Evolutionary conservation across 768 basidiomycete genomes (phyloP).

Genomic region (Krasilnikovozyma curviuscula): DNA sequence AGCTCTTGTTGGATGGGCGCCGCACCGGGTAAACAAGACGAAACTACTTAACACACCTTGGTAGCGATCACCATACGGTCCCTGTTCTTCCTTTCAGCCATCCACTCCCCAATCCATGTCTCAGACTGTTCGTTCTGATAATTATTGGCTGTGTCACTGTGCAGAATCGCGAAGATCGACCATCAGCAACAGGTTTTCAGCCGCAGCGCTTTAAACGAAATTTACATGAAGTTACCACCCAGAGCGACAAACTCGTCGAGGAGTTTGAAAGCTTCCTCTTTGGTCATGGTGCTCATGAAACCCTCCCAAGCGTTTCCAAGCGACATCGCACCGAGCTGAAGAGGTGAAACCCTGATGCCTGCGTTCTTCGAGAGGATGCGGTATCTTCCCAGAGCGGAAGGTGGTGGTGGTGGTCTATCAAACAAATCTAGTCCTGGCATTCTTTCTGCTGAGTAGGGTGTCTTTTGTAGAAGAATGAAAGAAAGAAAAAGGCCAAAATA

Average conservation of each 20-base stretch:
- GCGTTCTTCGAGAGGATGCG: constrained; percentile 6
- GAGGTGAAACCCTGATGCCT: constrained; percentile 8
- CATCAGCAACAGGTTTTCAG: no score
- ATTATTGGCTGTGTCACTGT: constrained; percentile 7
- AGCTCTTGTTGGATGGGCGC: neutral
- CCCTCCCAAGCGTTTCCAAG: constrained; percentile 5
- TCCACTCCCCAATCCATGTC: constrained; percentile 12
- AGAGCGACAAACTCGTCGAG: no score
- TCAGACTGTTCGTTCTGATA: constrained; percentile 12
- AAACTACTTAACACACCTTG: constrained; percentile 2
- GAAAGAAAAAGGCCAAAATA: no score
- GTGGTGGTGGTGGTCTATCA: no score
- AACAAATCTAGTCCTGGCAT: no score
- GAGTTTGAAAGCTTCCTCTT: no score
- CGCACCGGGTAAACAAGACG: neutral
- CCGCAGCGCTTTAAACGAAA: neutral
- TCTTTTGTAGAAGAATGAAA: no score
- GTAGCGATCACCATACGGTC: constrained; percentile 7
- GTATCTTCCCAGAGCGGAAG: no score
- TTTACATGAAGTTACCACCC: neutral
- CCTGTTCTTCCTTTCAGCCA: constrained; percentile 4
- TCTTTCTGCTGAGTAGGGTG: no score
- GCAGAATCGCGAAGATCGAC: neutral
- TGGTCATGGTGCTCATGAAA: constrained; percentile 3
- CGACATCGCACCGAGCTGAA: constrained; percentile 7